phyloP scores from a whole-genome alignment of 2,329 filamentous ascomycete species.

The Phyllosticta paracitricarpa region DNA sequence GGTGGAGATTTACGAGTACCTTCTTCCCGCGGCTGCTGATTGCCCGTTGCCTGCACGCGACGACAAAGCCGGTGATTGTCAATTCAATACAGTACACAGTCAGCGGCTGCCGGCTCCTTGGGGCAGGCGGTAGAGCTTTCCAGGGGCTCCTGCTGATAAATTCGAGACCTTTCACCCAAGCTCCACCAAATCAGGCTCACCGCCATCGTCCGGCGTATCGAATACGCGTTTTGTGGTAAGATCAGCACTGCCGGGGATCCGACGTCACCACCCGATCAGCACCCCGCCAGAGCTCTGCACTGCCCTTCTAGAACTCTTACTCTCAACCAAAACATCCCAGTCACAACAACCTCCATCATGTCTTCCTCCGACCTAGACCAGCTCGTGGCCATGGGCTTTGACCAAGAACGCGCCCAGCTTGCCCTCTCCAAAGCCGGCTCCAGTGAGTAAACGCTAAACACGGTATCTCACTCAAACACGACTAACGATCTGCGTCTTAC shows the following conservation, averaged over 20 bases:
- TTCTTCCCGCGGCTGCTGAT: background rate
- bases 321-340: background rate
- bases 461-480: background rate
- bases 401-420: conserved; percentile 68
- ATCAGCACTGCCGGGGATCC: background rate
- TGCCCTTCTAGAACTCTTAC: background rate
- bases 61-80: background rate
- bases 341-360: conserved; percentile 22
- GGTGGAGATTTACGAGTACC: background rate
- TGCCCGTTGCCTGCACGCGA: background rate
- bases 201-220: too few relatives aligned
- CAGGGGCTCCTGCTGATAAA: too few relatives aligned
- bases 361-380: conserved; percentile 46
- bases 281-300: background rate
- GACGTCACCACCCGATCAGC: background rate
- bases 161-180: too few relatives aligned
- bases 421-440: conserved; percentile 77
- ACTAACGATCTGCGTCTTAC: conserved; percentile 7
- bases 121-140: too few relatives aligned
- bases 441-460: conserved; percentile 44
- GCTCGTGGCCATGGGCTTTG: conserved; percentile 66
- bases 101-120: too few relatives aligned
- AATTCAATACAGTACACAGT: too few relatives aligned
- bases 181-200: too few relatives aligned
- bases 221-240: too few relatives aligned